A percentile compares a stretch with the other conserved stretches of the same genome.
Conservation (phyloP, 805 yeast genomes). For the Yamadazyma kitorensis region DNA sequence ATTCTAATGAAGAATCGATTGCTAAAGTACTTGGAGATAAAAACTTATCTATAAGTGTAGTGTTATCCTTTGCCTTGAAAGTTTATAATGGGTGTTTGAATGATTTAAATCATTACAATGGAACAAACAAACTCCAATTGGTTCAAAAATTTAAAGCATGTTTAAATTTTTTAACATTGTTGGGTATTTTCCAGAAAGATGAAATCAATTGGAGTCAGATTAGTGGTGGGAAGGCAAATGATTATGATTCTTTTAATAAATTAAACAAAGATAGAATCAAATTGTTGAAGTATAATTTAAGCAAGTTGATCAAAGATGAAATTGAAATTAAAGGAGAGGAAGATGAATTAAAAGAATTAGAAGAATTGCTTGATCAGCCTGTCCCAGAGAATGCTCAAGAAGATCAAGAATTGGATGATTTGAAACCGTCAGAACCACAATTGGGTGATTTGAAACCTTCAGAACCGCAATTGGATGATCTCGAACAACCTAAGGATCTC, state of each 20-base stretch:
- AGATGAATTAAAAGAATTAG: slow-evolving; percentile 28
- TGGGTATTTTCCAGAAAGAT: slow-evolving; percentile 24
- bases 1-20: slow-evolving; percentile 33
- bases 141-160: slow-evolving; percentile 35
- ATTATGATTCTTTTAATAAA: slow-evolving; percentile 22
- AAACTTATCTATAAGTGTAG: slow-evolving; percentile 37
- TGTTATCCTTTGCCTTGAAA: slow-evolving; percentile 33
- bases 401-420: neutral
- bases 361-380: slow-evolving; percentile 9
- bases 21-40: slow-evolving; percentile 56
- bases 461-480: neutral
- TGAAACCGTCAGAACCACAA: neutral
- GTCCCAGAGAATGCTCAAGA: slow-evolving; percentile 1
- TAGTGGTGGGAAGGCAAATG: slow-evolving; percentile 31
- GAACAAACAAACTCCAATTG: slow-evolving; percentile 25
- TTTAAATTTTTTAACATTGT: slow-evolving; percentile 30
- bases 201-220: slow-evolving; percentile 31
- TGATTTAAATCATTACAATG: slow-evolving; percentile 20
- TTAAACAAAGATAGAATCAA: slow-evolving; percentile 31
- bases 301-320: slow-evolving; percentile 38
- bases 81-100: slow-evolving; percentile 32
- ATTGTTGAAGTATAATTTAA: slow-evolving; percentile 35
- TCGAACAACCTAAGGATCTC: neutral
- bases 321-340: slow-evolving; percentile 20
- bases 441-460: neutral